phyloP scores from a whole-genome alignment of 2,329 filamentous ascomycete genomes.

The Trichoderma koningii region DNA sequence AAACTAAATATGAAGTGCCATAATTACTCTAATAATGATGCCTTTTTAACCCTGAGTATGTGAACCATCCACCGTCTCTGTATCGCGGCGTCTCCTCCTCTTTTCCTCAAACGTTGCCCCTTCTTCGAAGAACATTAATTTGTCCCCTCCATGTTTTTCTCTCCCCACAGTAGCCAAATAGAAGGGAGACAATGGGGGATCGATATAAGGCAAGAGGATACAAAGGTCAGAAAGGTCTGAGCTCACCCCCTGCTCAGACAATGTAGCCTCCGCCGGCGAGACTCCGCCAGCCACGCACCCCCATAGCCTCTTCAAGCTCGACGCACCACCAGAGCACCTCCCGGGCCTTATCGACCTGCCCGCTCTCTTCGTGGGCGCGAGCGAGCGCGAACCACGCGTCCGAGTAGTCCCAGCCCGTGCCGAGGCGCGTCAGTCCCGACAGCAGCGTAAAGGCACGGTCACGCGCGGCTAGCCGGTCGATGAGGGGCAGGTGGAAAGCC shows the following conservation, averaged over 20 bases:
- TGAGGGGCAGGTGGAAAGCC: slow-evolving; percentile 65
- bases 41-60: neutral
- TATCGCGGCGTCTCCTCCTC: neutral
- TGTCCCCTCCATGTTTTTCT: neutral
- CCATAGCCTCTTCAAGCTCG: slow-evolving; percentile 83
- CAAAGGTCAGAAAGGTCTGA: neutral
- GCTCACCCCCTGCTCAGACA: slow-evolving; percentile 31
- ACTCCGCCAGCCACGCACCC: slow-evolving; percentile 75
- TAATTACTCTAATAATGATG: slow-evolving; percentile 1
- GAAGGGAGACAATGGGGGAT: neutral
- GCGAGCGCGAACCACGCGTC: slow-evolving; percentile 93
- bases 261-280: slow-evolving; percentile 69
- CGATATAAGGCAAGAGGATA: neutral
- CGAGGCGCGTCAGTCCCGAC: slow-evolving; percentile 79
- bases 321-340: slow-evolving; percentile 97
- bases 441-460: slow-evolving; percentile 87
- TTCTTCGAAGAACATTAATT: neutral
- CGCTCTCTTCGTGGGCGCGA: slow-evolving; percentile 82
- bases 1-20: neutral
- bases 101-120: neutral
- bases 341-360: slow-evolving; percentile 83
- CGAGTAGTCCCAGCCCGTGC: slow-evolving; percentile 83
- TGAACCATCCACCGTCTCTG: neutral
- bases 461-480: slow-evolving; percentile 83
- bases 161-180: neutral